Conservation (phyloP, 2,329 filamentous ascomycete genomes). For the Cladobotryum mycophilum region DNA sequence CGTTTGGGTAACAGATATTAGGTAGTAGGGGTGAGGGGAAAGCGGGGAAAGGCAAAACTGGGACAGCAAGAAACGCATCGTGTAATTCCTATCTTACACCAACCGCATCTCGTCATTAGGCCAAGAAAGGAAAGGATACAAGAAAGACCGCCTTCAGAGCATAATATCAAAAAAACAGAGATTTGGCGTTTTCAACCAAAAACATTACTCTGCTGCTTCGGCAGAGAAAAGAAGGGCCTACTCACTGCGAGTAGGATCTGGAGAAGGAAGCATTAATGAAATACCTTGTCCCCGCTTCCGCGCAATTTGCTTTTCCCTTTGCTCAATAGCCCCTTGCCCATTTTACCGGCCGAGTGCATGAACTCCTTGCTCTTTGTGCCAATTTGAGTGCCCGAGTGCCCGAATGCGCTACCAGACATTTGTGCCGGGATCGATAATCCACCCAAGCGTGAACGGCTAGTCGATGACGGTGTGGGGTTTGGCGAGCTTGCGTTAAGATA, state of each 20-base stretch:
- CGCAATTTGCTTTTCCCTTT: conserved; percentile 83
- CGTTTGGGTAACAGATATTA: conserved; percentile 14
- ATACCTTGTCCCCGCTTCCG: conserved; percentile 78
- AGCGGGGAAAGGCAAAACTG: conserved; percentile 4
- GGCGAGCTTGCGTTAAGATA: conserved; percentile 42
- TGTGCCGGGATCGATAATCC: conserved; percentile 32
- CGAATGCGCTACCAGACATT: conserved; percentile 40
- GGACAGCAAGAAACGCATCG: conserved; percentile 25
- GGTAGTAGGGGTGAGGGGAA: neutral
- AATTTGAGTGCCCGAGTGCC: conserved; percentile 56
- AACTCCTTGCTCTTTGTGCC: conserved; percentile 84
- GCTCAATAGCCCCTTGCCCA: conserved; percentile 83
- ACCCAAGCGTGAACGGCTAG: conserved; percentile 31
- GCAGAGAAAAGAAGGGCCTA: conserved; percentile 18
- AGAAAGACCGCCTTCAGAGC: conserved; percentile 17
- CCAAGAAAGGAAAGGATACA: conserved; percentile 21
- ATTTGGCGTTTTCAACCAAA: conserved; percentile 13
- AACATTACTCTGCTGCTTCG: conserved; percentile 22
- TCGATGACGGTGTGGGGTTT: conserved; percentile 20
- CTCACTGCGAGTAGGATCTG: conserved; percentile 14
- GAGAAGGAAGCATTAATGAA: conserved; percentile 51
- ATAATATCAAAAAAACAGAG: conserved; percentile 18
- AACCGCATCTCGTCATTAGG: conserved; percentile 30
- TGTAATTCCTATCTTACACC: conserved; percentile 38
- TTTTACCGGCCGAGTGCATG: conserved; percentile 78